Evolutionary conservation across 2,329 filamentous ascomycete genomes (phyloP).

Genomic region (Ceratocystis destructans): DNA sequence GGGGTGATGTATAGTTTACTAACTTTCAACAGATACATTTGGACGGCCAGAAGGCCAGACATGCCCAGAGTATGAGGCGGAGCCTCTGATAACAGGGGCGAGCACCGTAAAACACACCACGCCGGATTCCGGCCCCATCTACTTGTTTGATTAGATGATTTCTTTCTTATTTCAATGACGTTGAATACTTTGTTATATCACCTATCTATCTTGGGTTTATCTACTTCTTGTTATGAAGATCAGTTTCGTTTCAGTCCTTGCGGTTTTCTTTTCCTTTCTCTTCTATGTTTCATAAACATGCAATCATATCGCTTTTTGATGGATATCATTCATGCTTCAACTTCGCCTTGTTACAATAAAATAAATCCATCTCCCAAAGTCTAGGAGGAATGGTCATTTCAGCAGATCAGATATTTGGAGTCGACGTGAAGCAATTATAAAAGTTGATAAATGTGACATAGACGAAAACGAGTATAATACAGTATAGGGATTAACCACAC

Average conservation of each 20-base stretch:
- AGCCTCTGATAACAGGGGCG: background rate
- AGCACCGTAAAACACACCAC: background rate
- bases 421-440: background rate
- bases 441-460: background rate
- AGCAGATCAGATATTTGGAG: background rate
- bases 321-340: background rate
- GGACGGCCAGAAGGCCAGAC: slow-evolving; percentile 25
- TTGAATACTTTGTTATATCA: background rate
- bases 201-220: background rate
- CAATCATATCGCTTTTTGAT: background rate
- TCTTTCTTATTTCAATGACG: background rate
- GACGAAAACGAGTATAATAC: background rate
- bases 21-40: slow-evolving; percentile 24
- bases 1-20: slow-evolving; percentile 16
- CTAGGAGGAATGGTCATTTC: background rate
- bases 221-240: background rate
- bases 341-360: background rate
- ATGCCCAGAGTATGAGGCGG: background rate
- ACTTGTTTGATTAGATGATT: background rate
- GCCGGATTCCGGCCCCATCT: background rate
- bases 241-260: background rate
- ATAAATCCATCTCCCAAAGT: background rate
- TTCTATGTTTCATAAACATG: background rate
- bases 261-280: background rate
- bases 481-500: background rate